Evolutionary conservation across 352 stramenopile genomes (phyloP), one percentile per base, ranked within the genome.

Genomic region (Phytophthora rubi): DNA sequence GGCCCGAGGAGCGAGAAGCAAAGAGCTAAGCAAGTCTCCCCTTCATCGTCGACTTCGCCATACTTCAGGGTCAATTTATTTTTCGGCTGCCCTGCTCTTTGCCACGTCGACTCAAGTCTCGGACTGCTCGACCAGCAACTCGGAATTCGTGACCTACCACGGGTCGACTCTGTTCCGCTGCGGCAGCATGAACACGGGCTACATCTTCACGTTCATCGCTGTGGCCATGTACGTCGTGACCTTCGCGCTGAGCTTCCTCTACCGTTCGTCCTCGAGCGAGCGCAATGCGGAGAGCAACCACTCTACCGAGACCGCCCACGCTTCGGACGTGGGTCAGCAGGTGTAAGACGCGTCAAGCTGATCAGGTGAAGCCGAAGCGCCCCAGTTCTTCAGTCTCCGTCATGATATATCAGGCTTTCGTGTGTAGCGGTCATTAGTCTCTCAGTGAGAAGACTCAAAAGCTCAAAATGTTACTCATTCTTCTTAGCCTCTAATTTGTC

Each of bases 131-230:
- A 53, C 47, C n/a, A 70, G 61, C 58, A 84, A 84, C 65, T 32
- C 54, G 16, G 47, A 51, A 6, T 81, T 82, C 59, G 55, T 56
- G 45, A 54, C 56, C 37, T 77, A 78, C 59, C 74, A 82, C 71
- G 66, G 64, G 21, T 59, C 65, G 8, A 65, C 53, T n/a, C 59
- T 85, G 26, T 81, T 82, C 72, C 78, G 78, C 52, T 85, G 78
- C 53, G 75, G 73, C 47, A 80, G 52, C 45, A 83, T 83, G 78
- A 80, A 71, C 54, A 63, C 69, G 28, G 67, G 72, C 45, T 71
- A 79, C 37, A 62, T 86, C 39, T 82, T 86, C 65, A 64, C 58
- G 16, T 86, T 86, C 57, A 59, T 86, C 37, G 51, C 73, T 3
- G 59, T 80, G 26, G 73, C 67, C 2, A 54, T 71, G 35, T 86